These are phyloP conservation scores for Colletotrichum melonis DNA, from an alignment of 2,329 filamentous ascomycete genomes.

Conservation along the genomic window DNA sequence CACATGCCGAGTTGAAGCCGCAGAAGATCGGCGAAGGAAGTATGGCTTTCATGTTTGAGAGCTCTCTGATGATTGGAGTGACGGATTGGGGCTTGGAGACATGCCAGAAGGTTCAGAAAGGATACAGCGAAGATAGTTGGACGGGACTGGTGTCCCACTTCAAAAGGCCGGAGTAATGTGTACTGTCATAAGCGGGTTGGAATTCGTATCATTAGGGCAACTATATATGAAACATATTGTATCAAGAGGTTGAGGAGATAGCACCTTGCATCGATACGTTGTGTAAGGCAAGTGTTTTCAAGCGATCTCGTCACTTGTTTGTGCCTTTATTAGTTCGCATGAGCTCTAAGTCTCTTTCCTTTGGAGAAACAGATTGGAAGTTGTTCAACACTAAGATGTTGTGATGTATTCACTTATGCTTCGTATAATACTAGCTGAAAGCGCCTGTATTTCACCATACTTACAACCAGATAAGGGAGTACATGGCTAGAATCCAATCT, in stretches of 20 bases:
- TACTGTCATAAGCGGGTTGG: not conserved
- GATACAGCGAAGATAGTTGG: conserved; percentile 76
- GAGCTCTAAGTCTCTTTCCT: too few species aligned
- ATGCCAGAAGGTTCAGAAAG: conserved; percentile 54
- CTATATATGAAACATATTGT: not conserved
- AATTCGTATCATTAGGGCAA: not conserved
- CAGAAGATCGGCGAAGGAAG: conserved; percentile 56
- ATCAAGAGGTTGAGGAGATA: not conserved
- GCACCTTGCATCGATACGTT: fast-evolving
- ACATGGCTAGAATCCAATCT: too few species aligned
- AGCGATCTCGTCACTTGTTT: too few species aligned
- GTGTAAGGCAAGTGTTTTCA: too few species aligned
- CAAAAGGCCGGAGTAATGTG: not conserved
- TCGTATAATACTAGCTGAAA: fast-evolving
- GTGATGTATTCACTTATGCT: too few species aligned
- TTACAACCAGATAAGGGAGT: too few species aligned
- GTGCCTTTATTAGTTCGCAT: too few species aligned
- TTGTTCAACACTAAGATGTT: too few species aligned
- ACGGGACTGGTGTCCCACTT: conserved; percentile 37
- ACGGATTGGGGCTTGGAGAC: conserved; percentile 62
- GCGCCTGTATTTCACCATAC: too few species aligned
- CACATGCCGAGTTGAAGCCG: conserved; percentile 54
- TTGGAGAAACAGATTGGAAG: too few species aligned
- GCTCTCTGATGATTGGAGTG: conserved; percentile 63
- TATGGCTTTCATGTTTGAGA: conserved; percentile 64